These are phyloP conservation scores for Apiospora phragmitis DNA, from an alignment of 2,329 filamentous ascomycete genomes.

Conservation along the genomic window DNA sequence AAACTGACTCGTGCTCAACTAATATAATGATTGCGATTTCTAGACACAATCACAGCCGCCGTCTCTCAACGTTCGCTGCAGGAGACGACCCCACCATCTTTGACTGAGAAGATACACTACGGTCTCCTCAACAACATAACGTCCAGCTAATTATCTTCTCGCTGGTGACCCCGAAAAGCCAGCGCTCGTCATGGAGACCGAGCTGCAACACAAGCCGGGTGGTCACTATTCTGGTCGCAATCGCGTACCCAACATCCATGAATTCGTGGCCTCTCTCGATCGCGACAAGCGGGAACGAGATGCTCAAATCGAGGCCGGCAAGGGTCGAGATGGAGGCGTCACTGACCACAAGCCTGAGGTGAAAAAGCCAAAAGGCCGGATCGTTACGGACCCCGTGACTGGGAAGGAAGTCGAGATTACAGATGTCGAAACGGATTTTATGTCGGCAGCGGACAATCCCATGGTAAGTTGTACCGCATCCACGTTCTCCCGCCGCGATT, in stretches of 20 bases:
- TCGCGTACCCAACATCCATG: conserved; percentile 82
- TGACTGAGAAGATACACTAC: not conserved
- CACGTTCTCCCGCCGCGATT: not conserved
- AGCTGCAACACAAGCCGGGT: conserved; percentile 25
- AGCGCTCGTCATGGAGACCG: conserved; percentile 25
- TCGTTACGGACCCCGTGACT: conserved; percentile 85
- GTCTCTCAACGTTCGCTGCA: not conserved
- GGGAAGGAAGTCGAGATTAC: conserved; percentile 84
- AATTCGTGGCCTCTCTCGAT: conserved; percentile 80
- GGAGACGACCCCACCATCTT: not conserved
- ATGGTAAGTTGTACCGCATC: conserved; percentile 47
- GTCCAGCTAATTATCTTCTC: not conserved
- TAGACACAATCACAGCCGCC: not conserved
- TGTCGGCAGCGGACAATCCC: conserved; percentile 72
- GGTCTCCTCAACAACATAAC: not conserved
- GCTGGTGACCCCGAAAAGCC: not conserved
- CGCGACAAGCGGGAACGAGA: conserved; percentile 76
- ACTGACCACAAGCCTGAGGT: conserved; percentile 44
- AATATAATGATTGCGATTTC: not conserved
- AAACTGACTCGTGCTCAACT: not conserved
- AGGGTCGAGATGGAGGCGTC: conserved; percentile 28
- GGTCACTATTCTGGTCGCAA: conserved; percentile 78
- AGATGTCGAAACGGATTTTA: conserved; percentile 70
- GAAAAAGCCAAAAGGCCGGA: conserved; percentile 49
- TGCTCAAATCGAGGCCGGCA: conserved; percentile 61